A percentile compares a stretch with the other conserved stretches of the same genome.
These are phyloP conservation scores for Leptomonas seymouri DNA, from an alignment of 208 protist species.

Conservation along the genomic window DNA sequence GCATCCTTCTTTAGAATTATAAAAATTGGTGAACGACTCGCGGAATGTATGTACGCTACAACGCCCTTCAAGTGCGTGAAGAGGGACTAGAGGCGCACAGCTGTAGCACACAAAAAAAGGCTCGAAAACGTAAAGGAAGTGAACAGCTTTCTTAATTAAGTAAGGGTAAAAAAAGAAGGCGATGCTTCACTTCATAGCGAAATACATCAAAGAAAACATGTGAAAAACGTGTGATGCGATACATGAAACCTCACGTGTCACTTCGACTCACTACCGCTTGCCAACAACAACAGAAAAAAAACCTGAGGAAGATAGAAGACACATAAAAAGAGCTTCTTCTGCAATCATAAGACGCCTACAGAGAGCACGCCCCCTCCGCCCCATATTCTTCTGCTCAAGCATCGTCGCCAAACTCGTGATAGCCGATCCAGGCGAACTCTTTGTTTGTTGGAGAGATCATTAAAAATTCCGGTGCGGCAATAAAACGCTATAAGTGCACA, in stretches of 20 bases:
- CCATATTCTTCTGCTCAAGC: too few species aligned
- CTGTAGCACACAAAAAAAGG: background rate
- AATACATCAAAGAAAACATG: conserved; percentile 24
- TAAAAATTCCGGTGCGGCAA: conserved; percentile 24
- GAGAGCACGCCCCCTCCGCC: too few species aligned
- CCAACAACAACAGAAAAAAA: too few species aligned
- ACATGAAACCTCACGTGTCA: background rate
- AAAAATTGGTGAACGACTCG: too few species aligned
- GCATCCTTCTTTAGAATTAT: too few species aligned
- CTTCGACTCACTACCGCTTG: conserved; percentile 9
- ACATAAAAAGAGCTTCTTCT: background rate
- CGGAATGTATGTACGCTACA: background rate
- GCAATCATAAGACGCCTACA: too few species aligned
- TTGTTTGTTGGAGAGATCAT: background rate
- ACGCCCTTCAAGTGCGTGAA: background rate
- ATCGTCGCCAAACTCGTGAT: background rate
- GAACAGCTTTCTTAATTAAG: conserved; percentile 7
- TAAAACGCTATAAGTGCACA: conserved; percentile 92
- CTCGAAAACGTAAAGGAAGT: conserved; percentile 8
- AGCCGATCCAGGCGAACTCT: background rate
- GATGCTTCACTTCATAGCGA: background rate
- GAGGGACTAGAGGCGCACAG: background rate
- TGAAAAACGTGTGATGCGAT: conserved; percentile 29
- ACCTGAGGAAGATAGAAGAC: background rate
- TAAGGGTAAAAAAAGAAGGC: conserved; percentile 1